A percentile compares a stretch with the other conserved stretches of the same genome.
These are phyloP conservation scores for Cryphonectria radicalis DNA, from an alignment of 2,329 filamentous ascomycete species.

Conservation along the genomic window DNA sequence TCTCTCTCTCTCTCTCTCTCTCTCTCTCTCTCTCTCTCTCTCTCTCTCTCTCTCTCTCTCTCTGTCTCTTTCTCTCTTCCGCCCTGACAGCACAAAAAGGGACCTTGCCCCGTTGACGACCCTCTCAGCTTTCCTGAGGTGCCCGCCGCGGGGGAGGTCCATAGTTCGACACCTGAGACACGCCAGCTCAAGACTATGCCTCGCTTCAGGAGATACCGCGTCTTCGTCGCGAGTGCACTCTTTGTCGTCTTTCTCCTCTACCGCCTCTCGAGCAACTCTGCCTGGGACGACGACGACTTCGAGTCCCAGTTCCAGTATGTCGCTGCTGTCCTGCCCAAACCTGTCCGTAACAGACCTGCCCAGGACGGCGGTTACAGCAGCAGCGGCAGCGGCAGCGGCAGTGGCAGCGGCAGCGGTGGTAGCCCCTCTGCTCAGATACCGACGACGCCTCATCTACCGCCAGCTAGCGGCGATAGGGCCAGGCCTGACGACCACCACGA, in stretches of 20 bases:
- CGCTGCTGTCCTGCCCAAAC: conserved; percentile 12
- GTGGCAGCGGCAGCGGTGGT: too few species aligned
- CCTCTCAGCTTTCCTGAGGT: not conserved
- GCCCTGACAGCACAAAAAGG: not conserved
- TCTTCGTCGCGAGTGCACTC: conserved; percentile 60
- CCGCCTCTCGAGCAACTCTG: conserved; percentile 49
- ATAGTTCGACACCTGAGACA: not conserved
- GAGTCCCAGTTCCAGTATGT: conserved; percentile 23
- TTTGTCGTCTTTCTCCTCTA: conserved; percentile 60
- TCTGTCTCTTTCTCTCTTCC: too few species aligned
- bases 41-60: too few species aligned
- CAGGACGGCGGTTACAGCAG: not conserved
- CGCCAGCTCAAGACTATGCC: not conserved
- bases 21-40: too few species aligned
- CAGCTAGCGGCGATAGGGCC: conserved; percentile 12
- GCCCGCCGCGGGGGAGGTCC: not conserved
- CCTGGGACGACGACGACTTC: conserved; percentile 37
- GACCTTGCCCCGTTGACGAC: not conserved
- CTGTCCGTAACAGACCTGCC: conserved; percentile 8
- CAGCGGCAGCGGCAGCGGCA: too few species aligned
- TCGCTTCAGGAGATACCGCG: conserved; percentile 59
- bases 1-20: too few species aligned
- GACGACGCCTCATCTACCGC: conserved; percentile 4
- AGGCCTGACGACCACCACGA: conserved; percentile 10
- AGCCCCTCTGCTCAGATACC: conserved; percentile 9